phyloP scores from a whole-genome alignment of 371 early-diverging fungal genomes.

The Actinomortierella ambigua region DNA sequence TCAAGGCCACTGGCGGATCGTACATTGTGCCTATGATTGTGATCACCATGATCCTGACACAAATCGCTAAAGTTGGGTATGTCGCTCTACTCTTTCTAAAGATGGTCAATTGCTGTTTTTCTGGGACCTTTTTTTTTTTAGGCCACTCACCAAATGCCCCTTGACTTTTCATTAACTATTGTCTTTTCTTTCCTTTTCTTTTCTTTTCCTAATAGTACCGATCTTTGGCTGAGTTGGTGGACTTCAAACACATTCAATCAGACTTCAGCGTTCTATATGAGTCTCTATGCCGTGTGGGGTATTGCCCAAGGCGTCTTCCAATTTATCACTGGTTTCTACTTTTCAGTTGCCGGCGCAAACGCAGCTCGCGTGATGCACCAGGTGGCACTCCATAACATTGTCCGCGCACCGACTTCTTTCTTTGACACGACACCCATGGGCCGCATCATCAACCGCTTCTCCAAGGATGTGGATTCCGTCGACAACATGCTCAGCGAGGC shows the following conservation, averaged over 20 bases:
- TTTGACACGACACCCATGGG: constrained; percentile 88
- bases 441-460: constrained; percentile 88
- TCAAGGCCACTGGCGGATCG: constrained; percentile 39
- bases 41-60: constrained; percentile 21
- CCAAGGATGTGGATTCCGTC: constrained; percentile 82
- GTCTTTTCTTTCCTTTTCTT: not conserved
- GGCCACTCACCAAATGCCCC: constrained; percentile 5
- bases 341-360: constrained; percentile 35
- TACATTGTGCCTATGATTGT: constrained; percentile 20
- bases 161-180: not conserved
- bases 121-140: not conserved
- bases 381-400: constrained; percentile 49
- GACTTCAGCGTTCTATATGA: constrained; percentile 36
- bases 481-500: constrained; percentile 75
- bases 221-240: constrained; percentile 48
- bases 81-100: constrained; percentile 4
- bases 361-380: constrained; percentile 35
- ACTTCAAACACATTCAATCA: constrained; percentile 18
- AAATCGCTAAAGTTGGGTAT: constrained; percentile 46
- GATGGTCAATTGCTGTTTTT: constrained; percentile 1
- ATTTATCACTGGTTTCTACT: constrained; percentile 43
- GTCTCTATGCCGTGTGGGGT: constrained; percentile 48
- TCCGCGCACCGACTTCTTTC: constrained; percentile 78
- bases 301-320: constrained; percentile 44
- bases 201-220: constrained; percentile 22